phyloP scores from a whole-genome alignment of 148 eudicot species.

The Cornus kousa region DNA sequence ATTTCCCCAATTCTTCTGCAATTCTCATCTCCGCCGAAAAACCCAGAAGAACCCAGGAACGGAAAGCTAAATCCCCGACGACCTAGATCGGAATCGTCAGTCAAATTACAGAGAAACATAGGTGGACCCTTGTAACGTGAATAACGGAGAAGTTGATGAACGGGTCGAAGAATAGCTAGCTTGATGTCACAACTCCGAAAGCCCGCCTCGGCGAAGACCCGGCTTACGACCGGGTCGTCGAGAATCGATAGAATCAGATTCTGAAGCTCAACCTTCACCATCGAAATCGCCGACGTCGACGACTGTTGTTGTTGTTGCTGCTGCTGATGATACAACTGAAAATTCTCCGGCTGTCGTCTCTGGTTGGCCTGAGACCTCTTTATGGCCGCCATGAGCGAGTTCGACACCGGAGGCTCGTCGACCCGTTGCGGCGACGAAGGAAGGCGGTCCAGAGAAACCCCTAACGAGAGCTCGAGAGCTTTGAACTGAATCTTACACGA shows the following conservation, averaged over 20 bases:
- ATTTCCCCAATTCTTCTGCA: slow-evolving; percentile 55
- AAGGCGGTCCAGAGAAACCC: slow-evolving; percentile 60
- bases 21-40: slow-evolving; percentile 33
- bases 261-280: slow-evolving; percentile 68
- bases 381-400: slow-evolving; percentile 93
- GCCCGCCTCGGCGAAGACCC: slow-evolving; percentile 83
- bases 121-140: slow-evolving; percentile 34
- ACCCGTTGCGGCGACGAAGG: slow-evolving; percentile 37
- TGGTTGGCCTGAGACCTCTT: slow-evolving; percentile 87
- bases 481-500: slow-evolving; percentile 60
- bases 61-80: slow-evolving; percentile 42
- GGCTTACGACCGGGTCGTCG: slow-evolving; percentile 84
- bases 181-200: slow-evolving; percentile 75
- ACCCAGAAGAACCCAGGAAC: slow-evolving; percentile 25
- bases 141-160: slow-evolving; percentile 49
- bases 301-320: slow-evolving; percentile 19
- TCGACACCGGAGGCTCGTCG: slow-evolving; percentile 69
- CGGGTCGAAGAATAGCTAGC: slow-evolving; percentile 56
- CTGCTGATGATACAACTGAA: slow-evolving; percentile 39
- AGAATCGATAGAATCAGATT: slow-evolving; percentile 69
- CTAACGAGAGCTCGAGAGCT: slow-evolving; percentile 66
- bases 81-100: slow-evolving; percentile 18
- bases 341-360: slow-evolving; percentile 65
- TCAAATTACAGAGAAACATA: slow-evolving; percentile 37
- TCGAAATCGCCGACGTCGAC: slow-evolving; percentile 25